phyloP scores from a whole-genome alignment of 345 rosid genomes.

The Excoecaria cochinchinensis region DNA sequence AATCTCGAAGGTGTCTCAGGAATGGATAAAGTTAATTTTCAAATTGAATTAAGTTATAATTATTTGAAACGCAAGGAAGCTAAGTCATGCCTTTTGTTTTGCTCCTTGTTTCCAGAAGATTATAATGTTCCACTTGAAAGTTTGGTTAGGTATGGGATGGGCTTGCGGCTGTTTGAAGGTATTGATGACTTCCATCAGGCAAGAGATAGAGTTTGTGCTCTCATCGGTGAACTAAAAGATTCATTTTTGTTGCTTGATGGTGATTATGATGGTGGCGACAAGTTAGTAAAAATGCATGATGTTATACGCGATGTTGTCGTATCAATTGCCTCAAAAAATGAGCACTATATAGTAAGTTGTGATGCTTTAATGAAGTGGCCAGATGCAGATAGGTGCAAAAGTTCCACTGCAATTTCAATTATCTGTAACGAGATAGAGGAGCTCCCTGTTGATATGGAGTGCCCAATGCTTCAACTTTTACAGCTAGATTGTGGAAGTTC shows the following conservation, averaged over 20 bases:
- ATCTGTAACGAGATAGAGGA: not conserved
- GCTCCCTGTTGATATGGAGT: not conserved
- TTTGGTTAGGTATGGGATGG: conserved; percentile 5
- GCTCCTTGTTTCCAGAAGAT: conserved; percentile 18
- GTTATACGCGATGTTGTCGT: not conserved
- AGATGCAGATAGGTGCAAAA: not conserved
- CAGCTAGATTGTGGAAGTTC: rapidly evolving
- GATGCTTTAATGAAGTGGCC: not conserved
- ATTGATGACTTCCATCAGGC: not conserved
- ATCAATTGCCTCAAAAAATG: not conserved
- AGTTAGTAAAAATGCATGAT: conserved; percentile 5
- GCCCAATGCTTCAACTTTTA: conserved; percentile 19
- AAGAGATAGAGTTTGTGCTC: not conserved
- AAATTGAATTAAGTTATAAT: not conserved
- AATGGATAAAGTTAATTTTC: not conserved
- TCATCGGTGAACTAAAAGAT: not conserved
- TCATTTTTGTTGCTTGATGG: conserved; percentile 10
- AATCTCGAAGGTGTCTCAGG: not conserved
- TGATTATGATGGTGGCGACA: not conserved
- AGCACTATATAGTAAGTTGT: not conserved
- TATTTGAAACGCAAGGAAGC: not conserved
- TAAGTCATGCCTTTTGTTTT: conserved; percentile 2
- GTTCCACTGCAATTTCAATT: conserved; percentile 1
- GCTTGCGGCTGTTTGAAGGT: conserved; percentile 10
- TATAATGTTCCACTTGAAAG: not conserved